A percentile compares a stretch with the other conserved stretches of the same genome.
phyloP scores from a whole-genome alignment of 2,329 filamentous ascomycete species.

The Pseudogymnoascus sp. region DNA sequence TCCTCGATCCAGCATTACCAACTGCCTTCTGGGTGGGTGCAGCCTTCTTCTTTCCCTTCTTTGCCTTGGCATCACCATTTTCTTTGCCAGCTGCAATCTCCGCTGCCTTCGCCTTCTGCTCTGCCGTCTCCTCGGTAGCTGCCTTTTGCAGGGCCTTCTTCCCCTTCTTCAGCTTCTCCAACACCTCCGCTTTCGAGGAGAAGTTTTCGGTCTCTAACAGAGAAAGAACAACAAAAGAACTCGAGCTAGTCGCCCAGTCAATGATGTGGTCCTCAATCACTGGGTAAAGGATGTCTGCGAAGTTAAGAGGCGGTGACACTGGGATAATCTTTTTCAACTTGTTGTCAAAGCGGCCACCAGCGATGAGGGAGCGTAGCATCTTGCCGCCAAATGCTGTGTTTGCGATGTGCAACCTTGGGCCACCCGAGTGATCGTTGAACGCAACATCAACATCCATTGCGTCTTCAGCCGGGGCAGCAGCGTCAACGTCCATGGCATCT shows the following conservation, averaged over 20 bases:
- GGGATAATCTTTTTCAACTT: constrained; percentile 61
- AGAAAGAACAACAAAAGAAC: constrained; percentile 78
- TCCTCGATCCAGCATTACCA: constrained; percentile 54
- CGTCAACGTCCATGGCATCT: constrained; percentile 32
- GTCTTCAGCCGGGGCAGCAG: background rate
- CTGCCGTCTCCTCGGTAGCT: constrained; percentile 48
- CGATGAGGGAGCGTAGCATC: constrained; percentile 84
- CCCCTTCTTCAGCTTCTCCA: constrained; percentile 63
- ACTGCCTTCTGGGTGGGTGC: constrained; percentile 33
- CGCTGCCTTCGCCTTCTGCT: constrained; percentile 40
- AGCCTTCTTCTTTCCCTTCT: constrained; percentile 39
- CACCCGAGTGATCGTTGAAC: constrained; percentile 19
- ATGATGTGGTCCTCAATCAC: constrained; percentile 67
- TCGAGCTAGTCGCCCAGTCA: constrained; percentile 77
- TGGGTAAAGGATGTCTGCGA: constrained; percentile 74
- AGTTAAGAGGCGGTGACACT: constrained; percentile 68
- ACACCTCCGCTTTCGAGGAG: constrained; percentile 54
- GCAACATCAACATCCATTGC: constrained; percentile 7
- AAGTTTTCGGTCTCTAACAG: constrained; percentile 71
- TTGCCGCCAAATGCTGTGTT: constrained; percentile 59
- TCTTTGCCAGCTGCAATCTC: constrained; percentile 40
- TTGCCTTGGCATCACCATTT: constrained; percentile 27
- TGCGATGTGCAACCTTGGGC: constrained; percentile 46
- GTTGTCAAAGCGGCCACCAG: constrained; percentile 79
- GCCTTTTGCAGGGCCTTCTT: constrained; percentile 64